Base-by-base conservation (phyloP, 108 stramenopile genomes). In the Pseudonitzschia delicatissima region DNA sequence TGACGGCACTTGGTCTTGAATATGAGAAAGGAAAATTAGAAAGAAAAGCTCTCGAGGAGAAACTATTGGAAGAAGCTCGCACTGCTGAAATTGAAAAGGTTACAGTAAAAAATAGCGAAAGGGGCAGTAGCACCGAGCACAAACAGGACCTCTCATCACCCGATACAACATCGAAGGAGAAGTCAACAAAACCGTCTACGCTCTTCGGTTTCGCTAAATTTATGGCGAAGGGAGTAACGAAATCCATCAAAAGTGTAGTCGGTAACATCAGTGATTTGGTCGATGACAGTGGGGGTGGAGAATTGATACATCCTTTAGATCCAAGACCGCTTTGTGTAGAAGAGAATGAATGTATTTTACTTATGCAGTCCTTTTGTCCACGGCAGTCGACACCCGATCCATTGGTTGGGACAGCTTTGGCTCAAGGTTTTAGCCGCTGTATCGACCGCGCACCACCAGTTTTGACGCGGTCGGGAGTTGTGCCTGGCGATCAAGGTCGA, bases 351-450 rank as follows among this genome's bases (percentile, higher is more conserved):
- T 86, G 86, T 1, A 86, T 92, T 40, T 23, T 79, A 1, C 62
- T 88, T 40, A 92, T 92, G 91, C 77, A 78, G 59, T 72, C 87
- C 17, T 89, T 82, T 72, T 86, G 87, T 59, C 85, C 91, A 33
- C 71, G 72, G 48, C 86, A 73, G 33, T 89, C 87, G 6, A 92
- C 91, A 8, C 91, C 91, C 1, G 91, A 92, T 60, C 62, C 84
- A 2, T 40, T 76, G 33, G 85, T 92, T 9, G 91, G 91, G 2
- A 85, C 77, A 36, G 76, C 71, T 28, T 42, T 92, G 13, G 91
- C 91, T 0, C 77, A 86, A 55, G 91, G 91, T 4, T 89, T 92
- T 60, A 63, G 75, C 15, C 63, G 84, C 29, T 84, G 79, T 45
- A 62, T 92, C 20, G 58, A 74, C 27, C 53, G 51, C 33, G 72